Conservation (phyloP, 352 stramenopile species). For the Phytophthora pinifolia region DNA sequence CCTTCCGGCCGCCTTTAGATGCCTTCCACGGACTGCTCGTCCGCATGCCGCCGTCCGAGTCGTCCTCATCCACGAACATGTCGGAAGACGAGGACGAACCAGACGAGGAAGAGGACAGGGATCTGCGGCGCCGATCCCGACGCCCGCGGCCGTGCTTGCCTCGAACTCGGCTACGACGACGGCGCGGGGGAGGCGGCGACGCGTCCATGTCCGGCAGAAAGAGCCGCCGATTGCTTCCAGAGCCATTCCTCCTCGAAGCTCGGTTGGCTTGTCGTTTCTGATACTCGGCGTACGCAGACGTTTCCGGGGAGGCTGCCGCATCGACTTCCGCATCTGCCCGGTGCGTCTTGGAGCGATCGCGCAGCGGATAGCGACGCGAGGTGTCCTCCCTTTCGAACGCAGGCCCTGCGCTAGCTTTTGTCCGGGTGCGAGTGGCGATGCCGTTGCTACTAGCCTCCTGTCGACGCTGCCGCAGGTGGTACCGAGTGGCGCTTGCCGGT, state of each 20-base stretch:
- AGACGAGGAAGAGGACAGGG: constrained; percentile 47
- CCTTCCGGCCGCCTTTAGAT: constrained; percentile 34
- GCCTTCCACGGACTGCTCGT: constrained; percentile 35
- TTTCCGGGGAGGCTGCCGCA: constrained; percentile 35
- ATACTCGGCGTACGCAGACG: constrained; percentile 60
- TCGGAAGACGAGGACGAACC: constrained; percentile 48
- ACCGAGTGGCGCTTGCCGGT: constrained; percentile 40
- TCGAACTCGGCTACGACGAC: constrained; percentile 19
- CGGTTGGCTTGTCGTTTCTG: constrained; percentile 61
- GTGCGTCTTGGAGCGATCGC: constrained; percentile 72
- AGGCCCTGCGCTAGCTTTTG: constrained; percentile 18
- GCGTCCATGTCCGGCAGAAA: constrained; percentile 32
- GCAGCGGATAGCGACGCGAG: constrained; percentile 58
- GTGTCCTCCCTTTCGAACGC: constrained; percentile 18
- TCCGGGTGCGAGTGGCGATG: constrained; percentile 29
- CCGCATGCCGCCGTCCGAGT: constrained; percentile 74
- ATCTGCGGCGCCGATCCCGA: constrained; percentile 34
- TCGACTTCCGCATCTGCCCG: constrained; percentile 30
- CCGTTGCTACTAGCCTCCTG: constrained; percentile 12
- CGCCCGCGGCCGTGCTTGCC: constrained; percentile 28
- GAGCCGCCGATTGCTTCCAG: constrained; percentile 28
- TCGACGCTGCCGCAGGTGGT: constrained; percentile 40
- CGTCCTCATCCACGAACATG: constrained; percentile 57
- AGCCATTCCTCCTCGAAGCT: constrained; percentile 18
- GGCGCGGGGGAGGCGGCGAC: constrained; percentile 26